These are phyloP conservation scores for Irpex sp. DNA, from an alignment of 1,284 basidiomycete species.

Conservation along the genomic window DNA sequence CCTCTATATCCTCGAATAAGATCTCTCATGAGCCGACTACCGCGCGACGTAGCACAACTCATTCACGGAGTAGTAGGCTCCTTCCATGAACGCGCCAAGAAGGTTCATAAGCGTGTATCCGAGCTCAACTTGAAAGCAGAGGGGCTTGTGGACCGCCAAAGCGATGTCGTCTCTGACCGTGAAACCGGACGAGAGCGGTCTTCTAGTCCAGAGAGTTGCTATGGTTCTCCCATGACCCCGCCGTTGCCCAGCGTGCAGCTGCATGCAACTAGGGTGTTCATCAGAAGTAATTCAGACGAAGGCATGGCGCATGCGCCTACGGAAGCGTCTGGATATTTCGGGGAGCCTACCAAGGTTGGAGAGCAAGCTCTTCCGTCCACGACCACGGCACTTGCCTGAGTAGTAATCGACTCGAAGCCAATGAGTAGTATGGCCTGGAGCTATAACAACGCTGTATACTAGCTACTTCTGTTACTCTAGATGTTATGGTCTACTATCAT, in stretches of 20 bases:
- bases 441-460: too few relatives aligned
- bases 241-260: neutral
- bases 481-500: too few relatives aligned
- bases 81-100: neutral
- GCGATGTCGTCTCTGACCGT: neutral
- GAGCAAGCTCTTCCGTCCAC: too few relatives aligned
- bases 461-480: too few relatives aligned
- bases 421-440: too few relatives aligned
- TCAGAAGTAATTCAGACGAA: neutral
- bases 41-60: neutral
- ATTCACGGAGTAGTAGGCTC: neutral
- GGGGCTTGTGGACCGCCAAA: neutral
- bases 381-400: too few relatives aligned
- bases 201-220: neutral
- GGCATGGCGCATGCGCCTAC: neutral
- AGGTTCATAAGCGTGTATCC: neutral
- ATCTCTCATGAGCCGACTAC: neutral
- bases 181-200: neutral
- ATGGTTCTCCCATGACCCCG: neutral
- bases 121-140: neutral
- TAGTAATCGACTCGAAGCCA: too few relatives aligned
- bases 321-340: neutral
- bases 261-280: neutral
- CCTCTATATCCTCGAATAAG: neutral
- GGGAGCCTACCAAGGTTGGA: too few relatives aligned